Base-by-base conservation (phyloP, 192 early-diverging fungal species). In the Rhizophagus prolifer region DNA sequence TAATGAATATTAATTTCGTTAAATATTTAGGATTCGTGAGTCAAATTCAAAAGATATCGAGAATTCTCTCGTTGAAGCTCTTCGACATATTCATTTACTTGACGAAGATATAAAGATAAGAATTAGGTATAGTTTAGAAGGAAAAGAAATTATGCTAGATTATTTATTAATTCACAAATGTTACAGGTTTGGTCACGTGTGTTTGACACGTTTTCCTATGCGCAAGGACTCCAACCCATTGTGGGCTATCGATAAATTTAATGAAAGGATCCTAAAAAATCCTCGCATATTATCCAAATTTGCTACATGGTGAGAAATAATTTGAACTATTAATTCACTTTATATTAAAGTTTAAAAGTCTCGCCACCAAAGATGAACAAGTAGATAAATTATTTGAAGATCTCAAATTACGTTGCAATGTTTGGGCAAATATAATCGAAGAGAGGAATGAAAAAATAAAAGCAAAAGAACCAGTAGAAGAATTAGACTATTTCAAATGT, bases 91-190 rank as follows among this genome's bases (percentile, higher is more conserved):
- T 25, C 73, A 81, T 21, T 62, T 85, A 28, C 72, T 76, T 34
- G 82, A 85, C 65, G 81, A 79, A 78, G 76, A 83, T 34, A 75
- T 82, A 13, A 74, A 75, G 21, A 68, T 86, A 71, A 75, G 81
- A 14, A 61, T 82, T 21, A 76, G 75, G 75, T 76, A 58, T 41
- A 23, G 2, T 36, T 19, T 41, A 36, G n/a, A n/a, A 14, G 30
- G 9, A 44, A 25, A 44, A 13, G 10, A 47, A 47, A 13, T 13
- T 47, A 13, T 47, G 46, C 46, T 47, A 13, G 0, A 13, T 47
- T 47, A 47, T 47, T 47, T 47, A 47, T 47, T 47, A 16, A 50
- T 68, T 26, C 26, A 34, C 36, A 38, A 34, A 3, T 34, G 41
- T 68, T 36, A 13, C 13, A 81, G 80, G 2, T 81, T 82, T 81